phyloP scores from a whole-genome alignment of 2,329 filamentous ascomycete genomes.

The Venturiaceae sp. region DNA sequence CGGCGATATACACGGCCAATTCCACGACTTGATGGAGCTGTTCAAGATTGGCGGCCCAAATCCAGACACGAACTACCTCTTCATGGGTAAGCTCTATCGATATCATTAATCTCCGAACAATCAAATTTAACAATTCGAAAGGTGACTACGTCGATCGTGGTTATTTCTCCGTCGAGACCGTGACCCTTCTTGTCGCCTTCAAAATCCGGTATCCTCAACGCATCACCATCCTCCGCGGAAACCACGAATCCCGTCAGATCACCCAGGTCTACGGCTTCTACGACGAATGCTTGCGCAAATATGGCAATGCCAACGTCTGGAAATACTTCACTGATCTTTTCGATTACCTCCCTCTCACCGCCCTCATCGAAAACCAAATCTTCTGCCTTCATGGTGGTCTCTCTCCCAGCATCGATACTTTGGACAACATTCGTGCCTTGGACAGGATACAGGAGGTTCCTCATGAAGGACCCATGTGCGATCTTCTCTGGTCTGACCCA shows the following conservation, averaged over 20 bases:
- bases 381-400: slow-evolving; percentile 65
- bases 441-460: slow-evolving; percentile 57
- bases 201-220: slow-evolving; percentile 97
- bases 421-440: slow-evolving; percentile 55
- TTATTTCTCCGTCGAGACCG: slow-evolving; percentile 98
- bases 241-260: slow-evolving; percentile 69
- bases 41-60: slow-evolving; percentile 98
- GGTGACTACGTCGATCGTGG: slow-evolving; percentile 98
- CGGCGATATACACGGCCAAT: slow-evolving; percentile 98
- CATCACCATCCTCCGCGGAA: slow-evolving; percentile 96
- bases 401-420: slow-evolving; percentile 62
- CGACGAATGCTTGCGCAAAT: slow-evolving; percentile 68
- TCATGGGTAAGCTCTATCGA: slow-evolving; percentile 66
- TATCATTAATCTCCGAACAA: background rate
- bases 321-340: slow-evolving; percentile 72
- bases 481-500: slow-evolving; percentile 76
- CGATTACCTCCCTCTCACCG: slow-evolving; percentile 65
- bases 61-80: slow-evolving; percentile 97
- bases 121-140: slow-evolving; percentile 23
- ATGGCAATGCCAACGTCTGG: slow-evolving; percentile 69
- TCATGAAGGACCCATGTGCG: slow-evolving; percentile 68
- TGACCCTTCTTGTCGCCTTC: slow-evolving; percentile 88
- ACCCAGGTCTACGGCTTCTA: slow-evolving; percentile 74
- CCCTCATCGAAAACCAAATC: slow-evolving; percentile 64
- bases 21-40: slow-evolving; percentile 97